These are phyloP conservation scores for Phragmites australis DNA, from an alignment of 176 grass and related monocot genomes.

Conservation along the genomic window DNA sequence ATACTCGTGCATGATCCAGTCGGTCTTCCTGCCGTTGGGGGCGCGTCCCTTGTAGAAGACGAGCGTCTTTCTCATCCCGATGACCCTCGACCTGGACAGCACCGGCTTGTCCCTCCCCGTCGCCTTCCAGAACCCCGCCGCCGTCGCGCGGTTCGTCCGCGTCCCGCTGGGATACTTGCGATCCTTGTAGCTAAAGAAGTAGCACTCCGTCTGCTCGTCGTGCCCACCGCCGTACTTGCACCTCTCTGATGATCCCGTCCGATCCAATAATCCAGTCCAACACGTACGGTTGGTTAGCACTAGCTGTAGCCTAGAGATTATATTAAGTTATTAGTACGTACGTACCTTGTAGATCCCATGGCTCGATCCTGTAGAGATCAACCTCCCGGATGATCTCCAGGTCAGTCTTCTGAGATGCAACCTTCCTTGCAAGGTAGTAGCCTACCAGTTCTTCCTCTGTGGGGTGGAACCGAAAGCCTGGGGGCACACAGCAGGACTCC, in stretches of 20 bases:
- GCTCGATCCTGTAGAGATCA: constrained; percentile 79
- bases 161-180: constrained; percentile 84
- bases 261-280: too few species aligned
- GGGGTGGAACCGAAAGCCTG: constrained; percentile 93
- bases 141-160: constrained; percentile 74
- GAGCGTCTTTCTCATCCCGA: constrained; percentile 91
- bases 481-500: constrained; percentile 57
- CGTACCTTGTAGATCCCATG: constrained; percentile 89
- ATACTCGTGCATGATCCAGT: constrained; percentile 85
- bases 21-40: constrained; percentile 60
- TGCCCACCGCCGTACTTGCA: constrained; percentile 40
- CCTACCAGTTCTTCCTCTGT: constrained; percentile 93
- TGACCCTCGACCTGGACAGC: constrained; percentile 34
- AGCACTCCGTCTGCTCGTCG: constrained; percentile 62
- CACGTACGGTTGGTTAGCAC: too few species aligned
- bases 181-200: constrained; percentile 87
- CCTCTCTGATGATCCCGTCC: constrained; percentile 41
- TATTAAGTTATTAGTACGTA: too few species aligned
- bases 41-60: constrained; percentile 84
- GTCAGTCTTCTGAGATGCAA: constrained; percentile 50
- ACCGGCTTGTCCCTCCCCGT: constrained; percentile 91
- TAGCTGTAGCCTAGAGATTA: too few species aligned
- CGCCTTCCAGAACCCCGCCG: constrained; percentile 91
- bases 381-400: constrained; percentile 71
- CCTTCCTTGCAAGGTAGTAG: constrained; percentile 78